A percentile compares a stretch with the other conserved stretches of the same genome.
phyloP scores from a whole-genome alignment of 345 rosid species.

The Raphanus sativus region DNA sequence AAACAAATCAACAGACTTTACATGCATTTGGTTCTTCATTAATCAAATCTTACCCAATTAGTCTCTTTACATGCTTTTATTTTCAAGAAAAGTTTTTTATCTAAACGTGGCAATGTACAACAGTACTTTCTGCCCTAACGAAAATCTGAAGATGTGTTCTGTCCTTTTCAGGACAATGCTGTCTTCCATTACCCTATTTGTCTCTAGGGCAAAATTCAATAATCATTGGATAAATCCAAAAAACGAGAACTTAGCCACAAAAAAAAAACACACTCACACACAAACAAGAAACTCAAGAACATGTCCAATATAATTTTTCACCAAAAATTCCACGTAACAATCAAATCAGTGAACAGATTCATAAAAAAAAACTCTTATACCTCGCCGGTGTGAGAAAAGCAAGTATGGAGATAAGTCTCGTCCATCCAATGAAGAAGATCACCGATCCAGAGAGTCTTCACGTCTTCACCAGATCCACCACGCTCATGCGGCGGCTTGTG shows the following conservation, averaged over 20 bases:
- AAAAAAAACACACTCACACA: background rate
- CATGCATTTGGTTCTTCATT: background rate
- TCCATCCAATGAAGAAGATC: conserved; percentile 95
- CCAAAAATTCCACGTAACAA: background rate
- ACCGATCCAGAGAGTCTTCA: conserved; percentile 81
- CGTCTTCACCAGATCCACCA: conserved; percentile 53
- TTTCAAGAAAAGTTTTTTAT: conserved; percentile 13
- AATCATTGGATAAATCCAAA: conserved; percentile 24
- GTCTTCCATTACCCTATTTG: conserved; percentile 34
- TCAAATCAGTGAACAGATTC: conserved; percentile 4
- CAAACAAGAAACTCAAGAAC: conserved; percentile 20
- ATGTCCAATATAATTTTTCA: background rate
- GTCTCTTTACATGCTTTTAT: background rate
- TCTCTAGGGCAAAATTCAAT: conserved; percentile 19
- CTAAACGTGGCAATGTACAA: conserved; percentile 32
- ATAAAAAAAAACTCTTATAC: conserved; percentile 26
- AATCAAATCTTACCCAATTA: background rate
- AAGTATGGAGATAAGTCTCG: conserved; percentile 71
- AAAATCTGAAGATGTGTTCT: conserved; percentile 22
- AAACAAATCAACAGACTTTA: background rate
- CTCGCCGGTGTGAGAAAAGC: conserved; percentile 79
- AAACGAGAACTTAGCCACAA: background rate
- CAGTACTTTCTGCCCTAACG: conserved; percentile 24
- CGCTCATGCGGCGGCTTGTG: conserved; percentile 39
- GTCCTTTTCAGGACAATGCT: conserved; percentile 34